A percentile compares a stretch with the other conserved stretches of the same genome.
These are phyloP conservation scores for Nakazawaea peltata DNA, from an alignment of 805 yeast genomes.

Conservation along the genomic window DNA sequence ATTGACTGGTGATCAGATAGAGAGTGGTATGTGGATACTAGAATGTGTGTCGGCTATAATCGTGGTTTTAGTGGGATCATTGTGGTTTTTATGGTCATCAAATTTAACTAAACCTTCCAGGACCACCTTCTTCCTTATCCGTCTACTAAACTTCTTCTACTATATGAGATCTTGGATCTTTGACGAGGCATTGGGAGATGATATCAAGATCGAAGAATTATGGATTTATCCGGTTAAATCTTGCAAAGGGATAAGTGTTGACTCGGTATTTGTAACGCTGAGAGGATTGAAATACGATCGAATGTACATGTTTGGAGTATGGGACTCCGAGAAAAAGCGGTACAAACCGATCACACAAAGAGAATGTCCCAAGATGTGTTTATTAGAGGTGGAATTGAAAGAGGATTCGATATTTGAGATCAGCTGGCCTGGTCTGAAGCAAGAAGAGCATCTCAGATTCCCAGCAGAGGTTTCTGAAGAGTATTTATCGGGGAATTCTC, in stretches of 20 bases:
- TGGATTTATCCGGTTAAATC: conserved; percentile 6
- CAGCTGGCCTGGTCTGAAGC: conserved; percentile 6
- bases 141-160: conserved; percentile 2
- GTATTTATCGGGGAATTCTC: conserved; percentile 7
- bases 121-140: conserved; percentile 1
- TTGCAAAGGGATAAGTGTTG: conserved; percentile 15
- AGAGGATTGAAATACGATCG: conserved; percentile 18
- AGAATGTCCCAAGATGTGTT: conserved; percentile 14
- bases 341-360: conserved; percentile 16
- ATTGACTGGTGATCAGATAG: too few relatives aligned
- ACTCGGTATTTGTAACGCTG: conserved; percentile 14
- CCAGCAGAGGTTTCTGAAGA: too few relatives aligned
- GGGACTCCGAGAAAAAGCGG: conserved; percentile 10
- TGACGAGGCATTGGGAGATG: background rate
- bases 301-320: conserved; percentile 20
- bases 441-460: too few relatives aligned
- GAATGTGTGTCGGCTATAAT: too few relatives aligned
- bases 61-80: too few relatives aligned
- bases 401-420: conserved; percentile 12
- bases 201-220: background rate
- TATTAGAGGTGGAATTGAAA: conserved; percentile 9
- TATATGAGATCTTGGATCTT: background rate
- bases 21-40: too few relatives aligned
- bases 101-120: conserved; percentile 2
- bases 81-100: too few relatives aligned